Evolutionary conservation across 257 asterid genomes (phyloP), one percentile per base, ranked within the genome.

Genomic region (Ballota nigra): DNA sequence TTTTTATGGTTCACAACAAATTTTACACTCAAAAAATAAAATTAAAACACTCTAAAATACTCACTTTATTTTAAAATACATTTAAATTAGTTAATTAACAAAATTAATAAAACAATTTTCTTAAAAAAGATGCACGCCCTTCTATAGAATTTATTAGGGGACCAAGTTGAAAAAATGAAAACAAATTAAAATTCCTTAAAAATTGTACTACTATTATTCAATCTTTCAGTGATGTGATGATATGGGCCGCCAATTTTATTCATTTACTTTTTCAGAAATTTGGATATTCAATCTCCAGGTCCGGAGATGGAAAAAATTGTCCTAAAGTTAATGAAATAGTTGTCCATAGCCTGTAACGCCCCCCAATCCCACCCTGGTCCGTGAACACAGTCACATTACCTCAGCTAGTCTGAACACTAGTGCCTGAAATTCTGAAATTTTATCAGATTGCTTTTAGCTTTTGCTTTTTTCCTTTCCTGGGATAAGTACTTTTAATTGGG

Each of bases 191-290:
- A n/a, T n/a, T n/a, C n/a, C n/a, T n/a, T n/a, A n/a, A n/a, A n/a
- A n/a, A n/a, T n/a, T 26, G 29, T 26, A 26, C 29, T 26, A 3
- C 29, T 52, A 8, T 22, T 78, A 11, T 81, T 58, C 66, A 73
- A 72, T 75, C 82, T 79, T 75, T 69, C 76, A 77, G 68, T 75
- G 86, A 79, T 81, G 49, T 86, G 84, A 80, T 87, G 83, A 78
- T 83, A 86, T 79, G 79, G 91, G 93, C 98, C 92, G 93, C 92
- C 98, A 88, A 75, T 82, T 84, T 84, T 75, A 19, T 65, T 71
- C 78, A 61, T 51, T 6, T 43, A 19, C 28, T 41, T 52, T 45
- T 57, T 76, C 62, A 20, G 55, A 59, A 13, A 23, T 40, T 47
- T 76, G 75, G 59, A 61, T 61, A 43, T 28, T 56, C 33, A 13